Evolutionary conservation across 2,329 filamentous ascomycete species (phyloP), one percentile per base, ranked within the genome.

Genomic region (Conoideocrella luteorostrata): DNA sequence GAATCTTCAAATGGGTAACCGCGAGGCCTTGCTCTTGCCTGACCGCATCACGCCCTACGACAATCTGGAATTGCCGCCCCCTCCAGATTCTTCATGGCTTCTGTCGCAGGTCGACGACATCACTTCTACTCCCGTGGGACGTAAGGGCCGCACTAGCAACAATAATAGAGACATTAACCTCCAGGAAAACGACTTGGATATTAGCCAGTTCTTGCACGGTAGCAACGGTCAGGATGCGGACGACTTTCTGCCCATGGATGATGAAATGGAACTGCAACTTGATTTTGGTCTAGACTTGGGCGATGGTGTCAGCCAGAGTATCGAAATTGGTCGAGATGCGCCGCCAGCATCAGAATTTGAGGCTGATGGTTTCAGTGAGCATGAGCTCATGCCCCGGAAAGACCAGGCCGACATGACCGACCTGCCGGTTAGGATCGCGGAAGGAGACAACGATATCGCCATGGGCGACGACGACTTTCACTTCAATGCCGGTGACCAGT

Each of bases 21-120:
- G 90, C 39, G 88, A 90, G 61, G 84, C 88, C 22, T 78, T 97
- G 50, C 86, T 91, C 57, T 77, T 98, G 43, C 89, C 90, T 6
- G 93, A 98, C 69, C 84, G 85, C 43, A 86, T 98, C 53, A 97
- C 93, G 10, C 89, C 94, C 50, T 86, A 93, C 48, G 93, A 98
- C 60, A 83, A 83, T 56, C 71, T 84, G 36, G 80, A 83, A 50
- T 67, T 83, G 47, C 75, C 95, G 20, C 87, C 95, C 24, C 86
- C 93, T 50, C 89, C 89, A 7, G 91, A 96, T 66, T 85, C 89
- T 5, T 87, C 86, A 28, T 83, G 94, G 63, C 77, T 96, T 7
- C 70, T 96, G 43, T 83, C 86, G 10, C 84, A 88, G 57, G 77
- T 86, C 47, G 80, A 86, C 35, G 80, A 80, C 50, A 72, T 75